Base-by-base conservation (phyloP, 108 stramenopile genomes). In the Licmophora abbreviata region DNA sequence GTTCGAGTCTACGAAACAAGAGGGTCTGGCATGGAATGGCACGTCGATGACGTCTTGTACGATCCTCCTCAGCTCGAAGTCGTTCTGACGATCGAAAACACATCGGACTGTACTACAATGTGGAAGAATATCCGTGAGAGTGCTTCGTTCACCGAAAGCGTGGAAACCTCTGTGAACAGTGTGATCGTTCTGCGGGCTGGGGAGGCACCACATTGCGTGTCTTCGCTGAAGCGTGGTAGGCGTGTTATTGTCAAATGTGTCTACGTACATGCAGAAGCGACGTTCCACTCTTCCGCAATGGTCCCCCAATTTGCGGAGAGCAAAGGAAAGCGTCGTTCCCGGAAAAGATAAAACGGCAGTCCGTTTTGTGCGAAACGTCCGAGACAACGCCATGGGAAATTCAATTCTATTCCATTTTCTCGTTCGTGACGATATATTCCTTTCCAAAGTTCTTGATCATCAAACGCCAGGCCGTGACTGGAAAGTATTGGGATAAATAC, bases 21-120 rank as follows among this genome's bases (percentile, higher is more conserved):
- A 0, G 82, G 82, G 17, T 77, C 87, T 2, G 54, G 69, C 23
- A 84, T 84, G 87, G 77, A 76, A 37, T 82, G 77, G 79, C 87
- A 84, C 46, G 35, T 58, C 11, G 87, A 84, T 59, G 82, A 88
- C 45, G 49, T 83, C 0, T 34, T 88, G 9, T 88, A 71, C 54
- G 49, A 64, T 51, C 77, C 79, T 9, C 68, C 69, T 20, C 82
- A 88, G 59, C 9, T 88, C 10, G 86, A 88, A 61, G 72, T 78
- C 11, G 76, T 88, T 0, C 44, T 81, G 20, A 88, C 86, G 7
- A 11, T 88, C 23, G 86, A 88, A 38, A 88, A 88, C 52, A 81
- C 48, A 29, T 88, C 86, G n/a, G 80, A 88, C 67, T 88, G 86
- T 44, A 42, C 23, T 23, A 88, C 86, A 35, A 59, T 74, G 67